Evolutionary conservation across 108 stramenopile genomes (phyloP), one percentile per base, ranked within the genome.

Genomic region (Chaetoceros tenuissimus): DNA sequence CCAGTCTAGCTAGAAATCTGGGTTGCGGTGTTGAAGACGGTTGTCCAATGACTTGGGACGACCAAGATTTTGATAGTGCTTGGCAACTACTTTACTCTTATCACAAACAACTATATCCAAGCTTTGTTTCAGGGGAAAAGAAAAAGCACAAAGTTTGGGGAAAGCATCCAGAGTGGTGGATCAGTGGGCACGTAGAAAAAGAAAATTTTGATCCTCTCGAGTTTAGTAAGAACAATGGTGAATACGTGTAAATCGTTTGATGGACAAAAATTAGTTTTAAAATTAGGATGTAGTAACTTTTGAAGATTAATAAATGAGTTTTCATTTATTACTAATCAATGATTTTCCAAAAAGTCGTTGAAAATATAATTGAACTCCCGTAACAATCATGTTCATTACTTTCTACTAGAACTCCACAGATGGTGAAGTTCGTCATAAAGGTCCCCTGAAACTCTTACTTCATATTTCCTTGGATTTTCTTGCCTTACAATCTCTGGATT

Each of bases 401-500:
- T n/a, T n/a, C n/a, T 5, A 40, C 13, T 5, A 40, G 34, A 40
- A 59, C 93, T 78, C 98, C 98, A 99, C 24, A 97, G 54, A 49
- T 87, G 45, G 59, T 95, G 98, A 23, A 97, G 55, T 62, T 84
- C 94, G 16, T 61, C 58, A 51, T 80, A 95, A 29, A 96, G 75
- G 7, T 60, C 55, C 40, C 73, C 66, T 18, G 90, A 90, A 1
- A 98, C 88, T 31, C 78, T 83, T 18, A 95, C 86, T 57, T 84
- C 84, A 84, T 94, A 95, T 19, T 70, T 68, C 27, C 84, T 87
- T 2, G 99, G 96, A 67, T 98, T 93, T 19, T 84, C 54, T 51
- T 78, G 73, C 20, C 92, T 81, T 20, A 89, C 68, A 53, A 87
- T 64, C 59, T 94, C 92, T 19, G 83, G 75, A 28, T 96, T 74